These are phyloP conservation scores for Amphirosellinia nigrospora DNA, from an alignment of 495 filamentous ascomycete genomes.

Conservation along the genomic window DNA sequence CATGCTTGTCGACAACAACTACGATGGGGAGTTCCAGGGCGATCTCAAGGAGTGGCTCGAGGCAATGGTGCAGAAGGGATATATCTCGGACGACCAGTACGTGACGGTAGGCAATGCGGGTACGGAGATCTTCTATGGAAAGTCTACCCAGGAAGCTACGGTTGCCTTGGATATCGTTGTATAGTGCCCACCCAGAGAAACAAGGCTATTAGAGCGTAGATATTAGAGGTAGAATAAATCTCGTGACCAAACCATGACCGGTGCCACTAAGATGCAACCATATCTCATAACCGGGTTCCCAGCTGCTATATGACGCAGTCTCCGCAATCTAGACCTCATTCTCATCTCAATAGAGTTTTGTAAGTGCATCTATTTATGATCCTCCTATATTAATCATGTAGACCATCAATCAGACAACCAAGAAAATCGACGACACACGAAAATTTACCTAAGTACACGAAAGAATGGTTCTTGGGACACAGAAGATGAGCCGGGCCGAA, in stretches of 20 bases:
- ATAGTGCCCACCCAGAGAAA: constrained; percentile 6
- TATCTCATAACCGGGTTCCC: no score
- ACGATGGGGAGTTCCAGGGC: constrained; percentile 43
- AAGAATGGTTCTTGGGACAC: not conserved
- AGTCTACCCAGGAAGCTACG: constrained; percentile 40
- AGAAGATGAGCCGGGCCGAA: no score
- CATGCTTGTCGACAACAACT: constrained; percentile 43
- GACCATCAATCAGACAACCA: no score
- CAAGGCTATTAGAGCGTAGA: not conserved
- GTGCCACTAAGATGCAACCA: no score
- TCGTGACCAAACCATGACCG: not conserved
- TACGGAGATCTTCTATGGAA: constrained; percentile 47
- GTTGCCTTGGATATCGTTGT: constrained; percentile 42
- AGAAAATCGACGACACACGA: not conserved
- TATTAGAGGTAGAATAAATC: constrained; percentile 1
- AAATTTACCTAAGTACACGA: not conserved
- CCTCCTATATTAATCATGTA: no score
- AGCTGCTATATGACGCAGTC: no score
- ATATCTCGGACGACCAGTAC: constrained; percentile 37
- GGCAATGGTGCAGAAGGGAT: constrained; percentile 38
- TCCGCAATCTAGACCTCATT: not conserved
- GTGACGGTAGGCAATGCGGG: constrained; percentile 50
- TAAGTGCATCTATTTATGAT: no score
- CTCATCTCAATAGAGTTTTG: not conserved
- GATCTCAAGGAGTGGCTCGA: constrained; percentile 50